Evolutionary conservation across 495 filamentous ascomycete species (phyloP).

Genomic region (Talaromyces proteolyticus): DNA sequence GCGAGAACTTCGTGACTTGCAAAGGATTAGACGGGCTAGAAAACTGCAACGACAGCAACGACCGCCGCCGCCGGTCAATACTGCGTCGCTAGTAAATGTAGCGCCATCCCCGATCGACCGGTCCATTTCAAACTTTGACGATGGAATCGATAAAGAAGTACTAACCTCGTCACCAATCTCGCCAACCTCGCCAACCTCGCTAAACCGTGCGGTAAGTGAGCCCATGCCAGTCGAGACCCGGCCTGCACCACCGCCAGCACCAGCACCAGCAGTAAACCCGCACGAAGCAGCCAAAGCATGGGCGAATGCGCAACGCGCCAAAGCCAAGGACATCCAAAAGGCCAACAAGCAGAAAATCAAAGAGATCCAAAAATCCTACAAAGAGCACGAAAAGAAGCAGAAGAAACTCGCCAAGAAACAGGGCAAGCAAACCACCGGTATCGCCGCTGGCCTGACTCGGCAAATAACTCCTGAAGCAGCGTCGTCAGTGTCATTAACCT

Average conservation of each 20-base stretch:
- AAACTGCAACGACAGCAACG: neutral
- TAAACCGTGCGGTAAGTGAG: slow-evolving; percentile 1
- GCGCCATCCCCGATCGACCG: neutral
- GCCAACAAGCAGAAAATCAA: slow-evolving; percentile 14
- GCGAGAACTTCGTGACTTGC: slow-evolving; percentile 30
- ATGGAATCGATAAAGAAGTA: neutral
- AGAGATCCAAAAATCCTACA: slow-evolving; percentile 12
- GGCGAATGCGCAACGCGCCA: slow-evolving; percentile 1
- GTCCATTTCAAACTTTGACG: neutral
- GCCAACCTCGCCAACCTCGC: neutral
- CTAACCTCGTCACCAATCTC: too few relatives aligned
- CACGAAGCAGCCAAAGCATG: slow-evolving; percentile 7
- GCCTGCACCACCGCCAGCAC: neutral
- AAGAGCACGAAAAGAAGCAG: slow-evolving; percentile 22
- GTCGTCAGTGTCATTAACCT: neutral
- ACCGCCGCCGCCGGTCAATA: neutral
- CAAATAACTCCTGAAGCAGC: too few relatives aligned
- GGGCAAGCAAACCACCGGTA: neutral
- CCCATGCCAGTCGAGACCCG: too few relatives aligned
- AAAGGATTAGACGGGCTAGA: slow-evolving; percentile 20
- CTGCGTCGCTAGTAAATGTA: neutral
- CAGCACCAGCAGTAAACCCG: neutral
- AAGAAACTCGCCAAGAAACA: slow-evolving; percentile 3
- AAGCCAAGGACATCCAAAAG: slow-evolving; percentile 4
- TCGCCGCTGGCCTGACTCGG: neutral